Base-by-base conservation (phyloP, 805 yeast genomes). In the Candida pini region DNA sequence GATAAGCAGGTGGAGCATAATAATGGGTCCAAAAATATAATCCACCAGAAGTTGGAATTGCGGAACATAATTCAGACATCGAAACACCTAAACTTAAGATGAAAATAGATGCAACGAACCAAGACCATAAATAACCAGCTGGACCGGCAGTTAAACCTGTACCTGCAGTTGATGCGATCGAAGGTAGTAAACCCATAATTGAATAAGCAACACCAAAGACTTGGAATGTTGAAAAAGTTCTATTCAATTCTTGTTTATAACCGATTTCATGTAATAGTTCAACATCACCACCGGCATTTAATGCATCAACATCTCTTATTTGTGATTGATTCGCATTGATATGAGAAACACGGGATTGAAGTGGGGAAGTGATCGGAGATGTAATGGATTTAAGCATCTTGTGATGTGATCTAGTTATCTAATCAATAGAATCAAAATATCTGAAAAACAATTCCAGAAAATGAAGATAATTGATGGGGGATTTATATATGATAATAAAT, bases 11-110 rank as follows among this genome's bases (percentile, higher is more conserved):
- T 2, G 86, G 88, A 18, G 87, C 76, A 51, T 76, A 80, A 51
- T 76, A 69, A 54, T 67, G 76, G 2, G 84, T 74, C 78, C 82
- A 77, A 56, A 72, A 76, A 51, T 78, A 82, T 26, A 81, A 60
- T 7, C 89, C 89, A 35, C 89, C 89, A 15, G 82, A 73, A 1
- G 89, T 81, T 18, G 90, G 89, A 44, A 78, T 71, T 1, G 87
- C 72, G 24, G 80, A 70, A 1, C 81, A 84, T 41, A 79, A 56
- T 47, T 79, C 81, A 5, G 83, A 66, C 77, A 82, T 72, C 13
- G 81, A 65, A 6, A 71, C 42, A 13, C 86, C 87, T n/a, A 77
- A 69, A 8, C 65, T 50, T 35, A 78, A 49, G 36, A 81, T 76
- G 45, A 78, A 74, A 9, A 64, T 39, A 4, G 77, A 68, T 22